Conservation (phyloP, 495 filamentous ascomycete species). For the Penicillium manginii region DNA sequence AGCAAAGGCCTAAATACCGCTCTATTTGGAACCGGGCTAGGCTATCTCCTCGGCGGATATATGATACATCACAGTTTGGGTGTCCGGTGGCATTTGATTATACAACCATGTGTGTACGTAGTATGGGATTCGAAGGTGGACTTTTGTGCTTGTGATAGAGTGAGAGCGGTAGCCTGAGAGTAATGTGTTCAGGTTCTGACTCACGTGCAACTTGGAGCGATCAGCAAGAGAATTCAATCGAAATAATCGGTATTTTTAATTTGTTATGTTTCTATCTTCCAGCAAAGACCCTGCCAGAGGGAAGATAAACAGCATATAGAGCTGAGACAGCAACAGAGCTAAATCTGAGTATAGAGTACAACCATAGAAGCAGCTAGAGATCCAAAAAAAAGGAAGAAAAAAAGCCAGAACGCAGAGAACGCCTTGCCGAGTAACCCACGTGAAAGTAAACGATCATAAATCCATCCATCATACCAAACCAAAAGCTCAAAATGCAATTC, state of each 20-base stretch:
- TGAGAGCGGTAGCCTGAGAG: not conserved
- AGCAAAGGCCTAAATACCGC: not conserved
- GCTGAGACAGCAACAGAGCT: not conserved
- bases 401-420: constrained; percentile 3
- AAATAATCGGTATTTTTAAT: not conserved
- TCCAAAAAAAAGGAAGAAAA: not conserved
- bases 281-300: not conserved
- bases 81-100: not conserved
- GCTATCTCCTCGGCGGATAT: constrained; percentile 2
- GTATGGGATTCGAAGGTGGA: not conserved
- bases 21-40: constrained; percentile 8
- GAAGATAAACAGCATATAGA: not conserved
- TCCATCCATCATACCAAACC: constrained; percentile 1
- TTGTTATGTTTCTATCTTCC: constrained; percentile 1
- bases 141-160: not conserved
- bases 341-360: constrained; percentile 6
- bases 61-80: constrained; percentile 9
- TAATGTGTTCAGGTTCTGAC: too few species aligned
- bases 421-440: constrained; percentile 1
- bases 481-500: constrained; percentile 6
- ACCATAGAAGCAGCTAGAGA: not conserved
- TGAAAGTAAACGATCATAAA: not conserved
- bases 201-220: too few species aligned
- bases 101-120: not conserved
- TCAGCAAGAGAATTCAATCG: not conserved